Conservation (phyloP, 1,284 basidiomycete species). For the Trichosporon sp. region DNA sequence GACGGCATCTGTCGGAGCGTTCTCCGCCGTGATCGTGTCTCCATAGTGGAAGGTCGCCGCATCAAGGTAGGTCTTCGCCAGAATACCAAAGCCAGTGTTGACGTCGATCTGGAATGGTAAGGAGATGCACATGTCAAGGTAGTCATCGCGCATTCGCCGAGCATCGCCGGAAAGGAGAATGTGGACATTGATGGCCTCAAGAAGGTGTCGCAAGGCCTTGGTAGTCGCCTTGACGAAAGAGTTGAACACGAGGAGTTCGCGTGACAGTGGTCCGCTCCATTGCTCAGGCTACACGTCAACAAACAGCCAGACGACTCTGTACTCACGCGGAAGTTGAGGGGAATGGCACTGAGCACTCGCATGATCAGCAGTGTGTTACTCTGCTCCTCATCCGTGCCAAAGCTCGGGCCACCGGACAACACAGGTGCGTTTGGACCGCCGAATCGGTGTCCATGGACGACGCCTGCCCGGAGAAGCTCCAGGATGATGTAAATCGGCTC, state of each 20-base stretch:
- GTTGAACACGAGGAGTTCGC: slow-evolving; percentile 96
- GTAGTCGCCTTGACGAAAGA: slow-evolving; percentile 88
- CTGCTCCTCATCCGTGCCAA: slow-evolving; percentile 85
- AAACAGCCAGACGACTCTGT: background rate
- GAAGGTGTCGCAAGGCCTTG: slow-evolving; percentile 77
- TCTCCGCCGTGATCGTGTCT: slow-evolving; percentile 55
- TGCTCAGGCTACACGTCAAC: slow-evolving; percentile 57
- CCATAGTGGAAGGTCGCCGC: slow-evolving; percentile 77
- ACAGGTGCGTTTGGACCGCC: slow-evolving; percentile 58
- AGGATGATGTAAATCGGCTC: slow-evolving; percentile 89
- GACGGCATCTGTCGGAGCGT: slow-evolving; percentile 66
- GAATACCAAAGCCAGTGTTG: slow-evolving; percentile 95
- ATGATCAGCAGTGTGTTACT: slow-evolving; percentile 89
- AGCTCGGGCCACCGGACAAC: slow-evolving; percentile 90
- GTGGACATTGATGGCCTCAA: slow-evolving; percentile 87
- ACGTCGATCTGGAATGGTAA: slow-evolving; percentile 92
- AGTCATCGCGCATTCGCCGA: slow-evolving; percentile 76
- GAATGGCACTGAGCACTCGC: slow-evolving; percentile 88
- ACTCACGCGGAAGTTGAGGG: slow-evolving; percentile 81
- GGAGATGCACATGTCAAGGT: slow-evolving; percentile 77
- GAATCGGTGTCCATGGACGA: slow-evolving; percentile 90
- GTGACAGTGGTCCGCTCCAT: slow-evolving; percentile 91
- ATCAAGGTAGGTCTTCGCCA: slow-evolving; percentile 93
- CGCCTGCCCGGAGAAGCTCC: slow-evolving; percentile 86
- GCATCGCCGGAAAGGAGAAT: slow-evolving; percentile 86